phyloP scores from a whole-genome alignment of 495 filamentous ascomycete genomes.

The Podospora bellae-mahoneyi region DNA sequence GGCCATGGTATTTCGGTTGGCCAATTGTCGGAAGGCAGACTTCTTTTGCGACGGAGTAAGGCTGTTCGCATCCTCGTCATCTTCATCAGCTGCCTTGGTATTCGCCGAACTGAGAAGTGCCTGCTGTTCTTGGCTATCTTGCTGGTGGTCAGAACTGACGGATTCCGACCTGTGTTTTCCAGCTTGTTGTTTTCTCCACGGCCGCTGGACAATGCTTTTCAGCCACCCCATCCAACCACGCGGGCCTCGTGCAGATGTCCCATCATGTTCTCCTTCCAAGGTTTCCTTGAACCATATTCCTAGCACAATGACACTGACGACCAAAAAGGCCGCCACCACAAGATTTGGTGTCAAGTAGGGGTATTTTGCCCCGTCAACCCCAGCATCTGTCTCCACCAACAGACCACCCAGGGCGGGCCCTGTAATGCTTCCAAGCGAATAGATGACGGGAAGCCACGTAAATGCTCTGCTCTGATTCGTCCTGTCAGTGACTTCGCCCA shows the following conservation, averaged over 20 bases:
- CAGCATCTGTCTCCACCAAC: conserved; percentile 53
- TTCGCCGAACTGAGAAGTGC: conserved; percentile 20
- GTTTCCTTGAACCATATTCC: conserved; percentile 83
- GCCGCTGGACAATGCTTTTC: conserved; percentile 27
- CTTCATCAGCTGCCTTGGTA: conserved; percentile 18
- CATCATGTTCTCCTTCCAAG: conserved; percentile 63
- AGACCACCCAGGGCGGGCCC: conserved; percentile 88
- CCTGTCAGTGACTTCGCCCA: conserved; percentile 92
- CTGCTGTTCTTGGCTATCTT: conserved; percentile 33
- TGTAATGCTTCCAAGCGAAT: conserved; percentile 88
- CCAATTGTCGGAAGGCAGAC: conserved; percentile 49
- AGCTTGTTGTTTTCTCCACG: conserved; percentile 38
- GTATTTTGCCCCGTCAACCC: conserved; percentile 50
- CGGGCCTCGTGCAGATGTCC: conserved; percentile 13
- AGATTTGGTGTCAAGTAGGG: conserved; percentile 87
- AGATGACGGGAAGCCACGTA: conserved; percentile 87
- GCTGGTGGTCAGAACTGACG: conserved; percentile 23
- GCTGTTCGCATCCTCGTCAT: conserved; percentile 30
- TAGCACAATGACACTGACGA: conserved; percentile 68
- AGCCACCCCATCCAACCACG: conserved; percentile 21
- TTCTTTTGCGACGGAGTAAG: conserved; percentile 33
- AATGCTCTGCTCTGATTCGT: conserved; percentile 92
- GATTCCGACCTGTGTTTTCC: conserved; percentile 26
- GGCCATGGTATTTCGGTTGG: conserved; percentile 75
- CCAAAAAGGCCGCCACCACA: conserved; percentile 63